Conservation (phyloP, 2,329 filamentous ascomycete genomes). For the Exophiala xenobiotica region DNA sequence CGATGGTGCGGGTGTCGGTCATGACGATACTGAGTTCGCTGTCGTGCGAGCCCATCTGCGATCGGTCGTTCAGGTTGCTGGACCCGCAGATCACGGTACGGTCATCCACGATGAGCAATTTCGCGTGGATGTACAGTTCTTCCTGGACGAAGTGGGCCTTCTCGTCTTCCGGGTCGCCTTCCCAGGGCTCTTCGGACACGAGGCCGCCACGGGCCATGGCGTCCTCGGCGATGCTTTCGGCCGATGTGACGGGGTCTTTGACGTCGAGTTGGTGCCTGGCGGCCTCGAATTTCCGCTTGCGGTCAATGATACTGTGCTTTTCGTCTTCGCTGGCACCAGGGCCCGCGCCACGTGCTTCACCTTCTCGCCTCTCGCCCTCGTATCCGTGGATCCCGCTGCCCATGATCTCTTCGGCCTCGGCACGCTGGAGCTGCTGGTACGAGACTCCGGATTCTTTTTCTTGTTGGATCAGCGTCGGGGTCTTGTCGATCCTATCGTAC, state of each 20-base stretch:
- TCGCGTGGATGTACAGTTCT: slow-evolving; percentile 92
- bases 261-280: slow-evolving; percentile 41
- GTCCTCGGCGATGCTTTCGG: slow-evolving; percentile 68
- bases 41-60: slow-evolving; percentile 80
- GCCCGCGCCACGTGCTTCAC: slow-evolving; percentile 22
- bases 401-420: slow-evolving; percentile 88
- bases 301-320: slow-evolving; percentile 46
- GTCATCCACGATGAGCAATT: slow-evolving; percentile 80
- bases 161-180: slow-evolving; percentile 71
- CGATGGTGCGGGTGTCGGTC: slow-evolving; percentile 70
- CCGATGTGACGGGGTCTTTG: slow-evolving; percentile 48
- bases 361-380: slow-evolving; percentile 38
- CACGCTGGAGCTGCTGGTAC: slow-evolving; percentile 83
- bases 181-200: slow-evolving; percentile 71
- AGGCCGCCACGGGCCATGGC: slow-evolving; percentile 72
- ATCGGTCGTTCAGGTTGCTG: slow-evolving; percentile 68
- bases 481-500: slow-evolving; percentile 89
- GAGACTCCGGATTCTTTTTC: slow-evolving; percentile 79
- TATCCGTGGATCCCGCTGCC: slow-evolving; percentile 66
- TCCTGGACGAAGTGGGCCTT: slow-evolving; percentile 81
- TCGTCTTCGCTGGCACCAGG: slow-evolving; percentile 35
- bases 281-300: slow-evolving; percentile 47
- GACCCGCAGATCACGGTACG: slow-evolving; percentile 77
- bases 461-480: slow-evolving; percentile 67
- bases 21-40: slow-evolving; percentile 88